Percentiles rank a stretch among this genome's conserved stretches.
Conservation (phyloP, 805 yeast genomes). For the Ogataea paraovalis region DNA sequence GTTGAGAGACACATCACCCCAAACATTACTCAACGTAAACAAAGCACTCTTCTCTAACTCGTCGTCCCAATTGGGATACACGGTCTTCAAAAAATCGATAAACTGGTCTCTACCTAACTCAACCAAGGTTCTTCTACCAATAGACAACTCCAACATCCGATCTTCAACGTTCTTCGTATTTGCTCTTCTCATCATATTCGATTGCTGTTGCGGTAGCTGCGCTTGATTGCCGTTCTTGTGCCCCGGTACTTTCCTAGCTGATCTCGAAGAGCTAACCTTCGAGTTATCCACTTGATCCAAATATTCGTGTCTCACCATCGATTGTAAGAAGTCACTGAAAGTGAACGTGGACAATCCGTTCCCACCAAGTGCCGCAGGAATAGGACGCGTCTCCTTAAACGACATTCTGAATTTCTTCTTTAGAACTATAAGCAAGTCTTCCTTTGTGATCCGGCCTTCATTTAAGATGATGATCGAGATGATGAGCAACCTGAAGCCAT, state of each 20-base stretch:
- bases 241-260: slow-evolving; percentile 2
- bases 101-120: slow-evolving; percentile 27
- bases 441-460: slow-evolving; percentile 25
- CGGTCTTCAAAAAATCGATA: slow-evolving; percentile 21
- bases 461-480: slow-evolving; percentile 24
- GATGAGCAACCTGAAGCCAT: slow-evolving; percentile 28
- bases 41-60: slow-evolving; percentile 24
- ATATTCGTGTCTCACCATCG: slow-evolving; percentile 27
- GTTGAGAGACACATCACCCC: slow-evolving; percentile 5
- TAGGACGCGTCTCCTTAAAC: neutral
- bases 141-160: slow-evolving; percentile 19
- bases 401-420: slow-evolving; percentile 8
- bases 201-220: neutral
- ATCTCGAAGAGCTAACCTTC: slow-evolving; percentile 3
- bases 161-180: slow-evolving; percentile 19
- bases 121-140: slow-evolving; percentile 28
- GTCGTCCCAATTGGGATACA: slow-evolving; percentile 29
- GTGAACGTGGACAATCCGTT: slow-evolving; percentile 14
- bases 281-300: slow-evolving; percentile 21
- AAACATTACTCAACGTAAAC: slow-evolving; percentile 22
- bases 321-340: slow-evolving; percentile 19
- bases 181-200: slow-evolving; percentile 4
- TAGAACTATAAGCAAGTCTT: slow-evolving; percentile 24
- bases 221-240: neutral
- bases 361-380: neutral